Percentiles rank a stretch among this genome's conserved stretches.
These are phyloP conservation scores for Rhizoclosmatium sp. DNA, from an alignment of 192 early-diverging fungal species.

Conservation along the genomic window DNA sequence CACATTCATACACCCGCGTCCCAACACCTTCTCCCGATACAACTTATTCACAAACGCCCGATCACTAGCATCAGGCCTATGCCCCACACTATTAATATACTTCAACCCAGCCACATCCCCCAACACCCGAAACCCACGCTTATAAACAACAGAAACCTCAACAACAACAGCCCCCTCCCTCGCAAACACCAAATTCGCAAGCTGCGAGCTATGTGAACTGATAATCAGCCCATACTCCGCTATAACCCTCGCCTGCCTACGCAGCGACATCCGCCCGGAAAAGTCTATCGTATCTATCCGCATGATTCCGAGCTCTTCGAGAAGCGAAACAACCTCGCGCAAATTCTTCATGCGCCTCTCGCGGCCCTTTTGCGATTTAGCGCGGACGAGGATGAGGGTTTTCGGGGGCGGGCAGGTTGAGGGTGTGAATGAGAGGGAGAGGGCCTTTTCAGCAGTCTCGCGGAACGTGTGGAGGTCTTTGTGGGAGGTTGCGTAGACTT, in stretches of 20 bases:
- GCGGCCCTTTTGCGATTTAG: not conserved
- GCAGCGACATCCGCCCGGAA: not conserved
- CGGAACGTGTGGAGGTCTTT: not conserved
- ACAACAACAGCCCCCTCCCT: not conserved
- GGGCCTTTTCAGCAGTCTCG: not conserved
- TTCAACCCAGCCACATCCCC: not conserved
- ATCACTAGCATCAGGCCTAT: not conserved
- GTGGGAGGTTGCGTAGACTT: not conserved
- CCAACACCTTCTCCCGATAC: not conserved
- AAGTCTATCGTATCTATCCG: not conserved
- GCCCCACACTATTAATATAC: conserved; percentile 19
- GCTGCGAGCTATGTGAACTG: conserved; percentile 8
- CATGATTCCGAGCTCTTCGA: not conserved
- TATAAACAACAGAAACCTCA: not conserved
- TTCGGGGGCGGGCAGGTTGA: not conserved
- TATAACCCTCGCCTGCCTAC: not conserved
- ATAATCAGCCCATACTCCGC: not conserved
- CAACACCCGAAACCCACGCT: conserved; percentile 3
- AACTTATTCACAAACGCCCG: not conserved
- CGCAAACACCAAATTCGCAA: conserved; percentile 15
- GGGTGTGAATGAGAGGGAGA: not conserved
- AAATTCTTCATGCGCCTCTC: not conserved
- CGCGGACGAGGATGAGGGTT: not conserved
- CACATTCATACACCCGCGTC: not conserved
- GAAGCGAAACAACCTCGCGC: conserved; percentile 6